A percentile compares a stretch with the other conserved stretches of the same genome.
Evolutionary conservation across 2,329 filamentous ascomycete species (phyloP).

Genomic region (Fusarium chaquense): DNA sequence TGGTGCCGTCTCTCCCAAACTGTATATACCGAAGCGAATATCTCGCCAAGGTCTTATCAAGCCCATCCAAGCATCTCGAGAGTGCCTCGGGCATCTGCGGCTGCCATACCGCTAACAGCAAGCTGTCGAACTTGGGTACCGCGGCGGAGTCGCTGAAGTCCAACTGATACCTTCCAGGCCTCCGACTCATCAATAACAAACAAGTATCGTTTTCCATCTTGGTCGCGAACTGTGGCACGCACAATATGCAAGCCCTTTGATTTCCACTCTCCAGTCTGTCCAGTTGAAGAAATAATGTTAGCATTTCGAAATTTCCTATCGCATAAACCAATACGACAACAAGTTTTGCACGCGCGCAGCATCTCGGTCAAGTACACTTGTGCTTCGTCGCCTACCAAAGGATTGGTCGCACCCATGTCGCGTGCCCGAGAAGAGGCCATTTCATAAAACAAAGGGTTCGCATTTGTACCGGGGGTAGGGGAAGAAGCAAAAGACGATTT

Average conservation of each 20-base stretch:
- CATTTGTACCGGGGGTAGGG: slow-evolving; percentile 54
- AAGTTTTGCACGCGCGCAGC: slow-evolving; percentile 72
- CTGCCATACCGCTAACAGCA: slow-evolving; percentile 68
- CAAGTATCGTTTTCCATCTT: slow-evolving; percentile 74
- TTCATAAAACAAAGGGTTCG: slow-evolving; percentile 60
- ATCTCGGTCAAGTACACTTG: slow-evolving; percentile 73
- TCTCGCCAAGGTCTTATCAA: slow-evolving; percentile 37
- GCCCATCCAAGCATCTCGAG: slow-evolving; percentile 71
- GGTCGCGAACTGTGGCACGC: slow-evolving; percentile 72
- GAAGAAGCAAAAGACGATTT: slow-evolving; percentile 57
- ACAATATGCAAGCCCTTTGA: slow-evolving; percentile 70
- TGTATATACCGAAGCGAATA: slow-evolving; percentile 45
- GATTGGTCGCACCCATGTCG: slow-evolving; percentile 62
- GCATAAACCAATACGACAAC: slow-evolving; percentile 68
- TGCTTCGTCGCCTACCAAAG: slow-evolving; percentile 72
- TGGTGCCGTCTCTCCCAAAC: slow-evolving; percentile 43
- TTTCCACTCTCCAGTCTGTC: slow-evolving; percentile 67
- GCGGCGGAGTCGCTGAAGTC: slow-evolving; percentile 69
- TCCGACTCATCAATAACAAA: slow-evolving; percentile 75
- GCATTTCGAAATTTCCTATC: slow-evolving; percentile 59
- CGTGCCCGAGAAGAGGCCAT: slow-evolving; percentile 61
- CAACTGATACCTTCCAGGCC: slow-evolving; percentile 74
- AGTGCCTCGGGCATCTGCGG: slow-evolving; percentile 65
- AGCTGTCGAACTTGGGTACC: slow-evolving; percentile 71
- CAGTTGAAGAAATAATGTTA: slow-evolving; percentile 55